phyloP scores from a whole-genome alignment of 2,329 filamentous ascomycete species.

The Pseudogymnoascus pannorum region DNA sequence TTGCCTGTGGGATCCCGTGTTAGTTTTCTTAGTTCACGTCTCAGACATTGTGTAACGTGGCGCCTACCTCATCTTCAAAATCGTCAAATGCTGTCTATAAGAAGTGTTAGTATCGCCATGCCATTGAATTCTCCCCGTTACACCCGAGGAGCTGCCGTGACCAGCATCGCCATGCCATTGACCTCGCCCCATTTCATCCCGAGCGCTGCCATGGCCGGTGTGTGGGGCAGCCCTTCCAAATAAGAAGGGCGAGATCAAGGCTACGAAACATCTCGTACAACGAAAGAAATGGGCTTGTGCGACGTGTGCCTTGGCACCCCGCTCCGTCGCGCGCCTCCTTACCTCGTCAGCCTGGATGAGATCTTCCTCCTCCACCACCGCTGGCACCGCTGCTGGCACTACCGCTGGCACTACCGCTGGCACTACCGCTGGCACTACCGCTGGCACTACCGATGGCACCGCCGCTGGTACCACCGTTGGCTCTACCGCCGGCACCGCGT shows the following conservation, averaged over 20 bases:
- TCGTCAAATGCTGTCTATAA: not conserved
- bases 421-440: no score
- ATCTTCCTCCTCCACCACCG: not conserved
- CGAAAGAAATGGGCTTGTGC: not conserved
- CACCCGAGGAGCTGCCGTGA: not conserved
- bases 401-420: no score
- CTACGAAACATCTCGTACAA: not conserved
- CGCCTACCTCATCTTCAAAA: not conserved
- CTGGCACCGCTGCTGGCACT: not conserved
- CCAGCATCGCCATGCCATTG: not conserved
- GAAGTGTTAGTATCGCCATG: not conserved
- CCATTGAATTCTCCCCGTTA: not conserved
- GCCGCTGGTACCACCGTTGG: no score
- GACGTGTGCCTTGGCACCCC: not conserved
- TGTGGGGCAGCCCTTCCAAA: not conserved
- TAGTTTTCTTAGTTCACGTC: not conserved
- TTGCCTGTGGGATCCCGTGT: not conserved
- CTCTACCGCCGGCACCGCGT: not conserved
- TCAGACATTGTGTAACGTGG: not conserved
- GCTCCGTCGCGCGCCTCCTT: not conserved
- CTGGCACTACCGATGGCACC: no score
- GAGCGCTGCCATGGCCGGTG: not conserved
- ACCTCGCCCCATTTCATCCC: not conserved
- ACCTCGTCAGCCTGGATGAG: constrained; percentile 1
- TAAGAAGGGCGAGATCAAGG: not conserved